Evolutionary conservation across 495 filamentous ascomycete genomes (phyloP), one percentile per base, ranked within the genome.

Genomic region (Aspergillus kassunensis): DNA sequence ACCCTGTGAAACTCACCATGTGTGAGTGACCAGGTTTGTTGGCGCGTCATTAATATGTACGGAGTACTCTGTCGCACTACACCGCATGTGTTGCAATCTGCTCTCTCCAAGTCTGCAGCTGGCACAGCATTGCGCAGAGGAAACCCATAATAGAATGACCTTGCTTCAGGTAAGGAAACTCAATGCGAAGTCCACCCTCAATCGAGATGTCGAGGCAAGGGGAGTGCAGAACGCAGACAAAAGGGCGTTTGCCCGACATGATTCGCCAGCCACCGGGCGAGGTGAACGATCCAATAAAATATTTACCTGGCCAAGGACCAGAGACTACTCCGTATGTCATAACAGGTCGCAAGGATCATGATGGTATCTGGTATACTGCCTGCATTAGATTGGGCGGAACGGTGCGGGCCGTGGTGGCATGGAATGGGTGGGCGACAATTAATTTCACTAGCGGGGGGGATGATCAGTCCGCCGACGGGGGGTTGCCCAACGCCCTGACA

Each of bases 381-480:
- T 74, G 71, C 71, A 73, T 69, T 55, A 71, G 71, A 74, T 74
- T 70, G 67, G 68, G 69, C 69, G 69, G 68, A 73, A 66, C 71
- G 71, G 71, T 59, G 68, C 71, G 71, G 70, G 60, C 70, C 70
- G 71, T 72, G 68, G 52, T 63, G 64, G 71, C 67, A 55, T 63
- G 56, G 45, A 49, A 57, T 54, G 24, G 51, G 56, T 24, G 30
- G 51, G 56, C 35, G 30, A 39, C 16, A 55, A 53, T 53, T 50
- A 33, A 45, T 45, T 44, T 45, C 41, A 59, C 54, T 62, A 59
- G 56, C 42, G 24, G 51, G 53, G 51, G 53, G 48, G 29, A 55
- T 49, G 44, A 49, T 36, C 34, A 15, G 16, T 6, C 34, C n/a
- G 16, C 49, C 23, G 36, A 23, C 19, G 44, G 47, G 39, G 48